Evolutionary conservation across 208 protist species (phyloP), one percentile per base, ranked within the genome.

Genomic region (Trypanosoma melophagium): DNA sequence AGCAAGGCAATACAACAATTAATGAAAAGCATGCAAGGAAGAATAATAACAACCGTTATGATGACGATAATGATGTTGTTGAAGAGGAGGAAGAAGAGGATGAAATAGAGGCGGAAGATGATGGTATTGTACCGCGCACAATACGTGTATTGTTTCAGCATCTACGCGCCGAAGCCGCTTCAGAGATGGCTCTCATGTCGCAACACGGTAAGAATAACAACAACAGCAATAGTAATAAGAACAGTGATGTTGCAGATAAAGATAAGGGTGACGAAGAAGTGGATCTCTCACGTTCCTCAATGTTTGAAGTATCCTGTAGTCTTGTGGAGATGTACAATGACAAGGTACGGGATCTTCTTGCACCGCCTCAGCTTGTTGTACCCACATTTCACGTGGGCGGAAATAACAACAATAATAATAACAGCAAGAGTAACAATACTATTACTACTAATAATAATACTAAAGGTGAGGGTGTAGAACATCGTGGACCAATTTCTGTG

Each of bases 251-350:
- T 13, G 22, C 5, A 4, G 12, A 51, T 28, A 19, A 63, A 1
- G 44, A 54, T 47, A 8, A 47, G 2, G 57, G 19, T 21, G 31
- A 54, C 2, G 28, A 63, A 5, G 40, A 51, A 4, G 13, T 21
- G 1, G 14, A 7, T 52, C 19, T 13, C 25, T 24, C 22, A 13
- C 59, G 4, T 7, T 40, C 52, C 21, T 58, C 66, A 3, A 47
- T 24, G 16, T 71, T 68, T 72, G 55, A 61, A 24, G 54, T 88
- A 16, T 66, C 62, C 38, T 85, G 75, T 51, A 73, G 61, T 52
- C 74, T 90, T 69, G 60, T 83, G 16, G 86, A 89, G 67, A 53
- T 92, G 24, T 84, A 89, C 67, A 72, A 74, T 28, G 86, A 89
- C 51, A 67, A 69, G 22, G 66, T 87, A n/a, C 24, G 41, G 13